phyloP scores from a whole-genome alignment of 768 basidiomycete genomes.

The Auriscalpium orientale region DNA sequence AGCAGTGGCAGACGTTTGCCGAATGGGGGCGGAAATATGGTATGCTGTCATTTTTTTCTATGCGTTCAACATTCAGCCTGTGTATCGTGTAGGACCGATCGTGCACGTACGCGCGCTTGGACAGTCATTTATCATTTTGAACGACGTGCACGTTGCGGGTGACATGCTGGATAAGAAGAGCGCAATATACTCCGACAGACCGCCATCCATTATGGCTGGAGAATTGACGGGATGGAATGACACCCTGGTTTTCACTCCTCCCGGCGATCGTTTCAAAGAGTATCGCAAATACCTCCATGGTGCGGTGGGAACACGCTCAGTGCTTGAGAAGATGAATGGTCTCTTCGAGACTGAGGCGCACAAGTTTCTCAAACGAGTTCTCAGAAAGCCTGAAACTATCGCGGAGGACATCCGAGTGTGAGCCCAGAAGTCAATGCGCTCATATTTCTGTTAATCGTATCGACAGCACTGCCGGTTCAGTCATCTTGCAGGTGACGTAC shows the following conservation, averaged over 20 bases:
- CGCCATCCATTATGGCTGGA: slow-evolving; percentile 1
- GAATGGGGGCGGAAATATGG: too few species aligned
- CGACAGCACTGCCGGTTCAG: slow-evolving; percentile 7
- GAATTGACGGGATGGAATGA: neutral
- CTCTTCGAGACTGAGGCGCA: slow-evolving; percentile 4
- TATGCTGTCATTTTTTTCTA: too few species aligned
- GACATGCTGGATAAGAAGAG: slow-evolving; percentile 16
- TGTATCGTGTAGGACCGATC: neutral
- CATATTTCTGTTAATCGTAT: too few species aligned
- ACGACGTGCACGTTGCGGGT: slow-evolving; percentile 1
- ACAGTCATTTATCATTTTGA: neutral
- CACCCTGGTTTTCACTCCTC: slow-evolving; percentile 1
- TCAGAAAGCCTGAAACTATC: slow-evolving; percentile 4
- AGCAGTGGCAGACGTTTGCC: too few species aligned
- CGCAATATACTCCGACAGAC: slow-evolving; percentile 12
- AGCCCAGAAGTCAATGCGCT: neutral
- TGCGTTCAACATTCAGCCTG: too few species aligned
- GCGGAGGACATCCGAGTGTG: slow-evolving; percentile 3
- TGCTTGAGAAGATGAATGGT: neutral
- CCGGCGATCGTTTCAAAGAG: neutral
- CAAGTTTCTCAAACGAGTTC: neutral
- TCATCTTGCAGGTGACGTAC: slow-evolving; percentile 17
- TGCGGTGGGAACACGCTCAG: slow-evolving; percentile 2
- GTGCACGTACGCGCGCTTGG: neutral
- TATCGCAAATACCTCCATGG: slow-evolving; percentile 1